Evolutionary conservation across 2,329 filamentous ascomycete species (phyloP), one percentile per base, ranked within the genome.

Genomic region (Calycina herbarum): DNA sequence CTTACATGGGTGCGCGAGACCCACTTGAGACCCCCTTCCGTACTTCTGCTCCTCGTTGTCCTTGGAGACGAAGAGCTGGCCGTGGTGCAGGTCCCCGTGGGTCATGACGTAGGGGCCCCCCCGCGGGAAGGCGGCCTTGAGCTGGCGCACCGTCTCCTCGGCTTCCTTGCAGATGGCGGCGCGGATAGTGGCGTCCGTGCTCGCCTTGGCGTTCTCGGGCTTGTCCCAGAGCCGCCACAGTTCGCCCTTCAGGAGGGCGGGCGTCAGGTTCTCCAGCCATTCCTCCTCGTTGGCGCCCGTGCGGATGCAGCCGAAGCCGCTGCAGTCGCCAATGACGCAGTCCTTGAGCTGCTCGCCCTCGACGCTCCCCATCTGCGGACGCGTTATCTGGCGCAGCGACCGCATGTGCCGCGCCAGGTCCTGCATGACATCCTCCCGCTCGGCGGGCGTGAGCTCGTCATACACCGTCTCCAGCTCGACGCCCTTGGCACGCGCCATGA

Each of bases 51-150:
- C 64, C 11, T 38, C 15, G 20, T 63, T 62, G 17, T 76, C 76
- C 64, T 76, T 66, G 6, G 76, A 67, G 48, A 78, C 75, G 62
- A 81, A 78, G 59, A 80, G 77, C 57, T 80, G 80, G 4, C 72
- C 70, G 58, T 67, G 69, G 8, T 72, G 74, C 5, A 80, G 71
- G 61, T 81, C 77, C 5, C 74, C 73, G 62, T 80, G 77, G 1
- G 77, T 79, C 66, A 79, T 79, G 27, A 76, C 75, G 60, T 74
- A 76, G 13, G 74, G 76, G 59, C 54, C 20, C 61, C 57, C 38
- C 59, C 42, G 62, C 69, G 64, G 40, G 66, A 61, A 54, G 20
- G 63, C 61, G 2, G 61, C 57, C 45, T 66, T 65, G 33, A 66
- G 54, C 51, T 57, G 27, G 5, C 13, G 56, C 17, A 66, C 40